Evolutionary conservation across 2,329 filamentous ascomycete genomes (phyloP), one percentile per base, ranked within the genome.

Genomic region (Colletotrichum caudatum): DNA sequence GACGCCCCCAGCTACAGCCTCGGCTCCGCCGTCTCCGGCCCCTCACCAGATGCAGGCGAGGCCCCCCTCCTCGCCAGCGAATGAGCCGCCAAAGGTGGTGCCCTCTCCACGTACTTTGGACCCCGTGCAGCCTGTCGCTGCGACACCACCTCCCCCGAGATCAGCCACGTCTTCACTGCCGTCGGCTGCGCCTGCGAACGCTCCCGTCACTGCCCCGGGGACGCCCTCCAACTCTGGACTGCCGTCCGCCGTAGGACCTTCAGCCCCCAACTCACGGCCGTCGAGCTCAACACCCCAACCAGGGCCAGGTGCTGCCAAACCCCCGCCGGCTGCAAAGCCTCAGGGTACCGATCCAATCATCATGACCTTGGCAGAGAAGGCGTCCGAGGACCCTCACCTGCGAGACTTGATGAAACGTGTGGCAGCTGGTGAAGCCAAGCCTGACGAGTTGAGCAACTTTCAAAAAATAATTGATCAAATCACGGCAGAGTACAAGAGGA

Each of bases 361-460:
- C 67, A 91, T 94, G 62, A 90, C 93, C 74, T 83, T 96, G 35
- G 93, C 93, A 0, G 91, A 93, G 76, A 89, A 90, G 74, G 93
- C 93, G 8, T 92, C 92, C 0, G 90, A 89, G 35, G 92, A 96
- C 77, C 87, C 90, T 0, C 87, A 92, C 66, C 83, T 96, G 12
- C 91, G 94, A 69, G 90, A 92, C 46, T 84, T 96, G 0, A 96
- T 96, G 93, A 94, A 94, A 79, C 89, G 93, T 64, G 93, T 96
- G 0, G 93, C 93, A 0, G 90, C 91, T 37, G 93, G 93, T 1
- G 88, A 91, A 75, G 73, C 93, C 0, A 90, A 88, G 16, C 87
- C 89, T 48, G 88, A 90, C 18, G 92, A 96, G 78, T 82, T 96
- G 16, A 89, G 90, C 58, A 89, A 91, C 73, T 96, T 96, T 75